Evolutionary conservation across 1,284 basidiomycete genomes (phyloP).

Genomic region (Bjerkandera adusta): DNA sequence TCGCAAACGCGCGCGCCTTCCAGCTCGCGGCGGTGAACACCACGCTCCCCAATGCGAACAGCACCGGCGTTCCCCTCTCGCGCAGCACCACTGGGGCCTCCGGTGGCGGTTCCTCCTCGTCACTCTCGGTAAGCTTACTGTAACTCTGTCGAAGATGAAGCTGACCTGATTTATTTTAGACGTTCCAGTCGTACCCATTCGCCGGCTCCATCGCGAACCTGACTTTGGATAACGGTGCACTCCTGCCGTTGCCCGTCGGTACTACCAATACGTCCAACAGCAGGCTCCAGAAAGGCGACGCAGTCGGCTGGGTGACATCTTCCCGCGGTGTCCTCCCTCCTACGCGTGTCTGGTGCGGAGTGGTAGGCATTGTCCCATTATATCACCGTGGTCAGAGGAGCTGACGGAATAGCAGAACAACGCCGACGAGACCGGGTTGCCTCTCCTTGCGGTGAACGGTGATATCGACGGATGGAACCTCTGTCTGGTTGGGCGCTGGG

Average conservation of each 20-base stretch:
- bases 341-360: slow-evolving; percentile 24
- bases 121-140: too few relatives aligned
- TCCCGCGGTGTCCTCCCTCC: slow-evolving; percentile 13
- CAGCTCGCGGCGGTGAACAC: too few relatives aligned
- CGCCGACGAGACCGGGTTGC: slow-evolving; percentile 3
- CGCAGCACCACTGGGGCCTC: too few relatives aligned
- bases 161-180: too few relatives aligned
- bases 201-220: neutral
- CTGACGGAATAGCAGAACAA: neutral
- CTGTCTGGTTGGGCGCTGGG: too few relatives aligned
- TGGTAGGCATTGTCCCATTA: slow-evolving; percentile 16
- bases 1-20: too few relatives aligned
- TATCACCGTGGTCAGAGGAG: neutral
- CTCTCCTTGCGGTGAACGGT: slow-evolving; percentile 5
- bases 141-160: too few relatives aligned
- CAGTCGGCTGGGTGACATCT: slow-evolving; percentile 1
- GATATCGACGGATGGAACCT: slow-evolving; percentile 5
- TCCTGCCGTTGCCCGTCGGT: too few relatives aligned
- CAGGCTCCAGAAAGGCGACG: neutral
- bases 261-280: too few relatives aligned
- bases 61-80: too few relatives aligned
- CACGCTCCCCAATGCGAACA: too few relatives aligned
- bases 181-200: neutral
- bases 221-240: neutral
- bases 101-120: too few relatives aligned